A percentile compares a stretch with the other conserved stretches of the same genome.
These are phyloP conservation scores for Pinus tabuliformis DNA, from an alignment of 75 land plant genomes.

Conservation along the genomic window DNA sequence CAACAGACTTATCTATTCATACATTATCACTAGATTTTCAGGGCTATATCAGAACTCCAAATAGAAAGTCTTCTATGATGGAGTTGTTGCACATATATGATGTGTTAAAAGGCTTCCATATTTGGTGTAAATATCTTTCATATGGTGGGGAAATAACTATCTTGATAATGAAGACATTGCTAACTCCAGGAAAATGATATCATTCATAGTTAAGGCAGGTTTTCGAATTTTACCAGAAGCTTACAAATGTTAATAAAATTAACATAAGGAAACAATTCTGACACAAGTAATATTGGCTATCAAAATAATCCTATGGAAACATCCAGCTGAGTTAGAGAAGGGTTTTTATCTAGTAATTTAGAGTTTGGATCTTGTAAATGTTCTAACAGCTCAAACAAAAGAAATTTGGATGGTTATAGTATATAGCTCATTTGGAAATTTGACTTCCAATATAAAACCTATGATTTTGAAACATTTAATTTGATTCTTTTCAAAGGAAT, in stretches of 20 bases:
- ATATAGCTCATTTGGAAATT: no score
- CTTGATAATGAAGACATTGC: neutral
- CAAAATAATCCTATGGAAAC: constrained; percentile 59
- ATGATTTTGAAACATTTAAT: no score
- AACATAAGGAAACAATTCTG: no score
- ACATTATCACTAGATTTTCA: constrained; percentile 80
- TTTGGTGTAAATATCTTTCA: constrained; percentile 39
- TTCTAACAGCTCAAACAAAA: no score
- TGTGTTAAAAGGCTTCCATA: constrained; percentile 75
- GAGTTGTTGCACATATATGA: constrained; percentile 81
- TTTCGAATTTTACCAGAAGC: neutral
- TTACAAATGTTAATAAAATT: constrained; percentile 44
- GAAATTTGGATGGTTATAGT: no score
- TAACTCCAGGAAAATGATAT: neutral
- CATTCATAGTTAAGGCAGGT: constrained; percentile 1
- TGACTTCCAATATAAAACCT: no score
- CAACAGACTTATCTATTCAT: constrained; percentile 71
- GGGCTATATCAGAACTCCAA: constrained; percentile 87
- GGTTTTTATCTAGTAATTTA: constrained; percentile 1
- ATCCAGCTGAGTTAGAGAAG: constrained; percentile 58
- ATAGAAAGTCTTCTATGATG: constrained; percentile 83
- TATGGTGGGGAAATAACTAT: neutral
- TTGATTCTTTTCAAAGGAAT: no score
- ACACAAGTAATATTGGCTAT: constrained; percentile 85
- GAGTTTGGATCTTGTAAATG: no score